Evolutionary conservation across 2,329 filamentous ascomycete genomes (phyloP).

Genomic region (Beauveria scarabaeidicola): DNA sequence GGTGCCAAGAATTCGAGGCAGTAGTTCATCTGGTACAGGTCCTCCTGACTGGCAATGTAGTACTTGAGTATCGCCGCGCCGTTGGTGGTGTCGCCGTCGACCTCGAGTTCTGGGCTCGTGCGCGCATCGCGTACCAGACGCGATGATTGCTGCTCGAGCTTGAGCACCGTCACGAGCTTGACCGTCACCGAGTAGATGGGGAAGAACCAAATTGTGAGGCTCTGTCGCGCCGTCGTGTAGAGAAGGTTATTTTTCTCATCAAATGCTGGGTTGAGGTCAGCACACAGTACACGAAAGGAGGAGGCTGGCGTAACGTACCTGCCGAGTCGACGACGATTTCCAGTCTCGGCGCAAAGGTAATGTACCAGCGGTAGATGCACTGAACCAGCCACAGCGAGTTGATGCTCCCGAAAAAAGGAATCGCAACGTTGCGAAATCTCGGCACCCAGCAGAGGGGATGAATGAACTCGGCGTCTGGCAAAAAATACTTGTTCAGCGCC

Average conservation of each 20-base stretch:
- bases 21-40: constrained; percentile 72
- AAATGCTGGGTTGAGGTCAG: constrained; percentile 43
- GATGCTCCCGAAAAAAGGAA: constrained; percentile 34
- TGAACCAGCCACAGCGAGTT: constrained; percentile 60
- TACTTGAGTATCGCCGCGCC: constrained; percentile 32
- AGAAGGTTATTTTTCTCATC: constrained; percentile 58
- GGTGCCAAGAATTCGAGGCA: constrained; percentile 64
- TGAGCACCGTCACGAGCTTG: constrained; percentile 58
- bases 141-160: constrained; percentile 41
- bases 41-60: constrained; percentile 68
- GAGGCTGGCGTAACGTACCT: constrained; percentile 26
- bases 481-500: constrained; percentile 65
- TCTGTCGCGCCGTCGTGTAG: constrained; percentile 65
- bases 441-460: constrained; percentile 72
- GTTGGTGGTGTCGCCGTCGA: constrained; percentile 17
- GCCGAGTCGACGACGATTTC: constrained; percentile 55
- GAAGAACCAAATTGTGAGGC: constrained; percentile 69
- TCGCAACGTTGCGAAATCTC: constrained; percentile 32
- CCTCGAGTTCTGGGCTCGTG: constrained; percentile 12
- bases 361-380: constrained; percentile 74
- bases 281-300: too few relatives aligned
- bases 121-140: constrained; percentile 17
- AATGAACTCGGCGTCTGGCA: constrained; percentile 60
- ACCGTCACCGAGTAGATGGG: constrained; percentile 66
- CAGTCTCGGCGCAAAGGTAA: constrained; percentile 69